Evolutionary conservation across 1,284 basidiomycete species (phyloP).

Genomic region (Gymnopus androsaceus): DNA sequence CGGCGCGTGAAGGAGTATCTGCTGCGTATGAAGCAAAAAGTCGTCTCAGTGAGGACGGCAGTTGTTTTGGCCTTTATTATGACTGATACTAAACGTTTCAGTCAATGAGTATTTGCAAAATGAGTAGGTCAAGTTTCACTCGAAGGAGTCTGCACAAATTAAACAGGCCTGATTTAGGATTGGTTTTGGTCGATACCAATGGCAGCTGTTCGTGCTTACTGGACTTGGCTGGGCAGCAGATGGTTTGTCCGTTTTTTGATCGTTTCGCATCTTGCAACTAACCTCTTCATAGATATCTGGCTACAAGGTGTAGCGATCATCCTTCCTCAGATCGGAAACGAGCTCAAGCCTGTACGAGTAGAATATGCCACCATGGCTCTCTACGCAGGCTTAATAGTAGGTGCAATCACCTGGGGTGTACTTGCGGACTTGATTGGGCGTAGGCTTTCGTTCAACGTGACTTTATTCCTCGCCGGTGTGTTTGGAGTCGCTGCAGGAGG

Average conservation of each 20-base stretch:
- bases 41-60: slow-evolving; percentile 19
- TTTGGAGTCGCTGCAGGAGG: slow-evolving; percentile 63
- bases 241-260: slow-evolving; percentile 36
- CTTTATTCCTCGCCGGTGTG: slow-evolving; percentile 56
- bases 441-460: slow-evolving; percentile 58
- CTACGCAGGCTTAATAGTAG: slow-evolving; percentile 58
- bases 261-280: slow-evolving; percentile 12
- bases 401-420: slow-evolving; percentile 57
- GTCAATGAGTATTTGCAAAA: slow-evolving; percentile 51
- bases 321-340: slow-evolving; percentile 46
- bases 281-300: slow-evolving; percentile 46
- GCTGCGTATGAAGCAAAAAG: slow-evolving; percentile 30
- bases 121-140: slow-evolving; percentile 33
- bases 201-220: slow-evolving; percentile 56
- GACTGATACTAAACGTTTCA: slow-evolving; percentile 17
- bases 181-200: slow-evolving; percentile 64
- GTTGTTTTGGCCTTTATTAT: background rate
- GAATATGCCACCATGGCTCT: slow-evolving; percentile 57
- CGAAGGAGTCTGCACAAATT: background rate
- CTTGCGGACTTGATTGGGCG: slow-evolving; percentile 53
- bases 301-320: slow-evolving; percentile 57
- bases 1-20: slow-evolving; percentile 21
- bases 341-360: slow-evolving; percentile 43
- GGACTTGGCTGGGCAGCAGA: slow-evolving; percentile 58
- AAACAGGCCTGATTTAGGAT: slow-evolving; percentile 37